Percentiles rank a stretch among this genome's conserved stretches.
These are phyloP conservation scores for Phytopythium cucurbitacearum DNA, from an alignment of 352 stramenopile genomes.

Conservation along the genomic window DNA sequence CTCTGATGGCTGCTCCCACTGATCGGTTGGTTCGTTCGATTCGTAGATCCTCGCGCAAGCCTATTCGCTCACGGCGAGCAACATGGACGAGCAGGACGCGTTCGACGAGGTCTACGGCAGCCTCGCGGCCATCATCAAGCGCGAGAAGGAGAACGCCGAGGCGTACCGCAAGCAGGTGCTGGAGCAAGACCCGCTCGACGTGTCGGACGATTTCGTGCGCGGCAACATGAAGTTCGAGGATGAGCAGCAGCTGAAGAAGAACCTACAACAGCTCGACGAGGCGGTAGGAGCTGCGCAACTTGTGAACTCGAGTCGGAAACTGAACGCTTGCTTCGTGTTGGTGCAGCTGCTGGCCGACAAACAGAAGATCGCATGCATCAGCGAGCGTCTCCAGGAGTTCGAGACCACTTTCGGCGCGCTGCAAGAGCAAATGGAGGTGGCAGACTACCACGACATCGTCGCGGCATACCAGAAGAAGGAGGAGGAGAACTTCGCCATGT, in stretches of 20 bases:
- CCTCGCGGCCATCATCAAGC: conserved; percentile 63
- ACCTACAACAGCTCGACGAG: conserved; percentile 51
- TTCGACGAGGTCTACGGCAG: conserved; percentile 76
- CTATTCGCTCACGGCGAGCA: conserved; percentile 56
- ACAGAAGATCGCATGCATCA: conserved; percentile 62
- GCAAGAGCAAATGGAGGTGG: conserved; percentile 61
- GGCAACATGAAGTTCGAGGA: conserved; percentile 77
- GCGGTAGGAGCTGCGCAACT: conserved; percentile 21
- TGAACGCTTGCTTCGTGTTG: neutral
- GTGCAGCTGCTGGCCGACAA: conserved; percentile 65
- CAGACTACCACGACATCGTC: conserved; percentile 59
- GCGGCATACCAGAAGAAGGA: conserved; percentile 64
- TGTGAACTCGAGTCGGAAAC: neutral
- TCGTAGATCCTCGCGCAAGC: conserved; percentile 58
- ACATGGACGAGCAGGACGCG: conserved; percentile 71
- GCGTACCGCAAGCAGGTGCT: conserved; percentile 77
- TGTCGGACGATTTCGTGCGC: conserved; percentile 62
- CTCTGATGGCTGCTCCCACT: neutral
- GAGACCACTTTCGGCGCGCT: conserved; percentile 57
- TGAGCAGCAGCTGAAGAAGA: conserved; percentile 69
- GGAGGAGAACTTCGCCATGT: conserved; percentile 79
- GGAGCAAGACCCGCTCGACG: conserved; percentile 63
- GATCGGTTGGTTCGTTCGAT: neutral
- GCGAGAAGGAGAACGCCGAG: conserved; percentile 71
- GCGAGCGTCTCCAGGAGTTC: conserved; percentile 68